Evolutionary conservation across 1,284 basidiomycete species (phyloP).

Genomic region (Marasmius sp.): DNA sequence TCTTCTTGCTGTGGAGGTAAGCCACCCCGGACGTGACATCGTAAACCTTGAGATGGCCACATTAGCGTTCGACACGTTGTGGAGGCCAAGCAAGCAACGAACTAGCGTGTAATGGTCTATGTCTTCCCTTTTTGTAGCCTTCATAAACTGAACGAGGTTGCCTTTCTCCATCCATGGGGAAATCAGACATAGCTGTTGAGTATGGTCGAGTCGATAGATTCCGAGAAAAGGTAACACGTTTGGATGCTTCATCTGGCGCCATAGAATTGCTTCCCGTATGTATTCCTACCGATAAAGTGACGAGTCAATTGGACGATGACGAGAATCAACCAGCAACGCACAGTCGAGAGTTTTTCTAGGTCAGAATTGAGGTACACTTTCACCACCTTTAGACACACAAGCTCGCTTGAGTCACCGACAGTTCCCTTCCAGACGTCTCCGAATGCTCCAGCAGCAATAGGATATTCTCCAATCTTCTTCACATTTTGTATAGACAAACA

Average conservation of each 20-base stretch:
- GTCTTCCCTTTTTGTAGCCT: background rate
- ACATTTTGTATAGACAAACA: background rate
- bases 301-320: too few species aligned
- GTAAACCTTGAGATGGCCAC: background rate
- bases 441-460: background rate
- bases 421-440: background rate
- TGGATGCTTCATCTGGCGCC: constrained; percentile 1
- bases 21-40: background rate
- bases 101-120: background rate
- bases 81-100: background rate
- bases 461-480: background rate
- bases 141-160: constrained; percentile 1
- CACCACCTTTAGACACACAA: background rate
- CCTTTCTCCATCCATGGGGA: constrained; percentile 8
- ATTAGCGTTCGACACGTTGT: background rate
- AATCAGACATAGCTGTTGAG: constrained; percentile 9
- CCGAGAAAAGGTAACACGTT: constrained; percentile 2
- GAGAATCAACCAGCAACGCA: too few species aligned
- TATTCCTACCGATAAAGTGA: background rate
- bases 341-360: too few species aligned
- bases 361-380: too few species aligned
- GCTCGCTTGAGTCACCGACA: background rate
- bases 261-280: background rate
- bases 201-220: constrained; percentile 2
- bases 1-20: background rate